Evolutionary conservation across 2,329 filamentous ascomycete species (phyloP), one percentile per base, ranked within the genome.

Genomic region (Cadophora luteo-olivacea): DNA sequence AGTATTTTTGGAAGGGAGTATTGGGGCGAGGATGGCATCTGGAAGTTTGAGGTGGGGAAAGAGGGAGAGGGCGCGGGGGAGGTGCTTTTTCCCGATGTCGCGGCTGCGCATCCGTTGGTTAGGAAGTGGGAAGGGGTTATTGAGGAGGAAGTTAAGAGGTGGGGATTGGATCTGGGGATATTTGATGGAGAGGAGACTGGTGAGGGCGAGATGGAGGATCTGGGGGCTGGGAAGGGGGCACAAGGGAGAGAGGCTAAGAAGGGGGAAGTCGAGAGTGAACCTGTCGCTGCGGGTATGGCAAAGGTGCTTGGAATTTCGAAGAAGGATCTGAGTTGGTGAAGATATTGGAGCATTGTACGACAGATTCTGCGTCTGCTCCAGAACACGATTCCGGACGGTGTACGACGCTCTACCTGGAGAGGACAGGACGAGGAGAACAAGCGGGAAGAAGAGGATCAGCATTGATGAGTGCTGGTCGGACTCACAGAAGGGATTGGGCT

Each of bases 21-120:
- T 79, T 92, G 92, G 83, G 86, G 86, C 3, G 80, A 85, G 12
- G 90, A 93, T 75, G 92, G 92, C 0, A 87, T 89, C 49, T 94
- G 91, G 91, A 88, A 81, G 74, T 95, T 86, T 77, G 80, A 85
- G 0, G 85, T 92, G 36, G 76, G 79, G 22, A 80, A 80, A 4
- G 74, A 76, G 57, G 78, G 76, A 14, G 78, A 77, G 5, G 77
- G 74, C 8, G 80, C 77, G 0, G 55, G 55, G 14, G 84, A 84
- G 8, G 79, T 86, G 1, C 79, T 88, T 3, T 90, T 91, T 72
- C 78, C 82, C 48, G 85, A 90, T 75, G 86, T 94, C 57, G 91
- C 90, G 0, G 82, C 81, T 49, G 85, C 87, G 32, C 92, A 94
- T 79, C 92, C 92, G 48, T 72, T 93, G 61, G 77, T 94, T 49